Conservation (phyloP, 768 basidiomycete genomes). For the Psilocybe cyanescens region DNA sequence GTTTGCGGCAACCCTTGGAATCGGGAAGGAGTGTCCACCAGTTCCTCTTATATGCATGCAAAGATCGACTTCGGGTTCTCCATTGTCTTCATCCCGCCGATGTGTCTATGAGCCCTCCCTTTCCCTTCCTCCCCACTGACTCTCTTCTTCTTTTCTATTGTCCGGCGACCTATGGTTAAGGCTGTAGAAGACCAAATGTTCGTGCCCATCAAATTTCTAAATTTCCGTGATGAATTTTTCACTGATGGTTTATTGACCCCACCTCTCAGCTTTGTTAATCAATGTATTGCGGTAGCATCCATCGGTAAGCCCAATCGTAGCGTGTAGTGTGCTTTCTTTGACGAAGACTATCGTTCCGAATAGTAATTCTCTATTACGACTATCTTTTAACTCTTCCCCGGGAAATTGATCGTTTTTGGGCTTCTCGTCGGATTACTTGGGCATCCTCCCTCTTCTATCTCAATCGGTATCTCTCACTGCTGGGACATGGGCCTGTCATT, state of each 20-base stretch:
- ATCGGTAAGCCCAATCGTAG: neutral
- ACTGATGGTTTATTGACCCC: neutral
- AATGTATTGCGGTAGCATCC: slow-evolving; percentile 10
- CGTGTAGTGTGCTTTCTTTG: neutral
- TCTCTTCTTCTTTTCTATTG: neutral
- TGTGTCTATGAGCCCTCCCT: neutral
- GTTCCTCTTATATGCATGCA: neutral
- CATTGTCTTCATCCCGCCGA: neutral
- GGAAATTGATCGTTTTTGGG: slow-evolving; percentile 53
- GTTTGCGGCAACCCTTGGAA: neutral
- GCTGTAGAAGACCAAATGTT: slow-evolving; percentile 6
- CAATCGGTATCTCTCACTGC: slow-evolving; percentile 46
- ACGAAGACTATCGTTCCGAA: no score
- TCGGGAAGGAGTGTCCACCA: neutral
- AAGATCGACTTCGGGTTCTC: neutral
- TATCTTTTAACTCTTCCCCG: slow-evolving; percentile 46
- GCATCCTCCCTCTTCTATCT: slow-evolving; percentile 43
- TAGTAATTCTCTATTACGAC: slow-evolving; percentile 52
- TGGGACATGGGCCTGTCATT: slow-evolving; percentile 41
- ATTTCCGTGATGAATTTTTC: neutral
- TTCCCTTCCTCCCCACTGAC: neutral
- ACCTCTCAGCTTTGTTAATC: slow-evolving; percentile 8
- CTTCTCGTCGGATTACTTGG: slow-evolving; percentile 30
- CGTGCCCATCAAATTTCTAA: neutral
- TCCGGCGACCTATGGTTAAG: neutral